Percentiles rank a stretch among this genome's conserved stretches.
Evolutionary conservation across 1,284 basidiomycete genomes (phyloP).

Genomic region (Trametes sp.): DNA sequence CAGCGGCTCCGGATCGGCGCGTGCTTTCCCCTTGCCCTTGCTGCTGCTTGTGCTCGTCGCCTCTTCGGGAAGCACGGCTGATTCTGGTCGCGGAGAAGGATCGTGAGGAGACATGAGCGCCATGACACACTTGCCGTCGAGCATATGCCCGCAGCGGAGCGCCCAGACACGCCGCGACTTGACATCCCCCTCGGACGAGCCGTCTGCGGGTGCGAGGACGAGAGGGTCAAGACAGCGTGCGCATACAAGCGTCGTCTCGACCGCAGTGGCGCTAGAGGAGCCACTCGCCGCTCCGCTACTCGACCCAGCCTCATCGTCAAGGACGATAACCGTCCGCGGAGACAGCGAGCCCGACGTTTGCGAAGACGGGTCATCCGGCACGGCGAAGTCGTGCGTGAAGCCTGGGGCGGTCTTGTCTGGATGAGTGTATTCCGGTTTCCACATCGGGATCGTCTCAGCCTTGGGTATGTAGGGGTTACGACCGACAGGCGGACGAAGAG

Average conservation of each 20-base stretch:
- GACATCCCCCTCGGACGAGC: conserved; percentile 43
- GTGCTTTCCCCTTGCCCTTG: conserved; percentile 36
- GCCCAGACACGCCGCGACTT: conserved; percentile 64
- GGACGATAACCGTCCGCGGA: conserved; percentile 37
- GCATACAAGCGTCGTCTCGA: conserved; percentile 59
- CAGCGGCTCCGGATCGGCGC: conserved; percentile 6
- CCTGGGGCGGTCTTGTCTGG: conserved; percentile 58
- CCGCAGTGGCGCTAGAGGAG: conserved; percentile 27
- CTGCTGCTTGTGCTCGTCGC: background rate
- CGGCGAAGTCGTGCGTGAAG: conserved; percentile 70
- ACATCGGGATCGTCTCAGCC: conserved; percentile 38
- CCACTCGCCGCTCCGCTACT: conserved; percentile 23
- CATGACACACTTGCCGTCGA: conserved; percentile 77
- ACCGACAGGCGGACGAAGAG: background rate
- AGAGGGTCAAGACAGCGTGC: conserved; percentile 67
- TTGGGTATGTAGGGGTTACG: background rate
- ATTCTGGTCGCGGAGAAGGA: conserved; percentile 11
- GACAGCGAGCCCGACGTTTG: conserved; percentile 43
- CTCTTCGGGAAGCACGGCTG: conserved; percentile 4
- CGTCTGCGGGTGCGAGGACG: conserved; percentile 46
- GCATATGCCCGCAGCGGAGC: conserved; percentile 75
- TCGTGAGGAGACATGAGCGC: conserved; percentile 57
- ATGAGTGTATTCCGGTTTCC: conserved; percentile 70
- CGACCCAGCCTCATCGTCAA: conserved; percentile 38
- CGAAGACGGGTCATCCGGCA: conserved; percentile 35